Evolutionary conservation across 768 basidiomycete genomes (phyloP).

Genomic region (Lactifluus piperatus): DNA sequence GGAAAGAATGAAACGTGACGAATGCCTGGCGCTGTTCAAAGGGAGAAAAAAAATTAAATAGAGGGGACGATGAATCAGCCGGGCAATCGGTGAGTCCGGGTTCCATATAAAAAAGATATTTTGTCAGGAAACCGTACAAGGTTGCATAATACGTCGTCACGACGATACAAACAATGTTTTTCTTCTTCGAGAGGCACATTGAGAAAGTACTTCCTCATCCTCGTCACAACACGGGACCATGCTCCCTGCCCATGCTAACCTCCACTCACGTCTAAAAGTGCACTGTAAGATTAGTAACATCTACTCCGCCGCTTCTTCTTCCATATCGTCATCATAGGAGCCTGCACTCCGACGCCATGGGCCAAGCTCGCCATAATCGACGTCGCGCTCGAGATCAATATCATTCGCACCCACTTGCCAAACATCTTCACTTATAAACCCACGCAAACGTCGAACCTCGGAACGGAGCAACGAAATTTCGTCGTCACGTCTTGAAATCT

Average conservation of each 20-base stretch:
- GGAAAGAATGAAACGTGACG: neutral
- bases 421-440: conserved; percentile 27
- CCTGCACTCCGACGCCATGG: conserved; percentile 20
- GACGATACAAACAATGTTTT: conserved; percentile 6
- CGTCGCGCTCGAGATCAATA: conserved; percentile 48
- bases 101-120: neutral
- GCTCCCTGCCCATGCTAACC: neutral
- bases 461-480: conserved; percentile 61
- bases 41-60: neutral
- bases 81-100: neutral
- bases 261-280: neutral
- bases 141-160: conserved; percentile 7
- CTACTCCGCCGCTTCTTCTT: conserved; percentile 15
- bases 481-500: conserved; percentile 70
- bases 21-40: neutral
- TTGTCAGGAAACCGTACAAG: neutral
- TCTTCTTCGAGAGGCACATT: neutral
- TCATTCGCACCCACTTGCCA: conserved; percentile 28
- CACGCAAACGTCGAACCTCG: conserved; percentile 57
- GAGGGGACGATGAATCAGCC: neutral
- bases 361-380: conserved; percentile 46
- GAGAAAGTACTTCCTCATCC: conserved; percentile 8
- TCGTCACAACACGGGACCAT: neutral
- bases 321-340: conserved; percentile 16
- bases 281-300: neutral